Evolutionary conservation across 2,329 filamentous ascomycete genomes (phyloP).

Genomic region (Podosphaera leucotricha): DNA sequence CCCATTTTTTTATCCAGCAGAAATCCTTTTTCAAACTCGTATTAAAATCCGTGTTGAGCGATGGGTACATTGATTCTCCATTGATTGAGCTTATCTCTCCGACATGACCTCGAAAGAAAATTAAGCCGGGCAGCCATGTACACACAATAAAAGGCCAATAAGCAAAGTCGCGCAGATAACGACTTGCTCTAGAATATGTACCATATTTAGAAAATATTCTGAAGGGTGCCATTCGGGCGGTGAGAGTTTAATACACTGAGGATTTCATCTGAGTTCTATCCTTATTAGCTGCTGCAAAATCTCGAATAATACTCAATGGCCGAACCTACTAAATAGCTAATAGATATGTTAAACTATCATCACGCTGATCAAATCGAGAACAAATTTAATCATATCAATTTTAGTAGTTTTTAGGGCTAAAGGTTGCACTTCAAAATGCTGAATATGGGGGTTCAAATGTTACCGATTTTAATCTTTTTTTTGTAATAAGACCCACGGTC

Average conservation of each 20-base stretch:
- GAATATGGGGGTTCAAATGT: no score
- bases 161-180: conserved; percentile 16
- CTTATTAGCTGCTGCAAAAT: no score
- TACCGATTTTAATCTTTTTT: no score
- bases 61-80: conserved; percentile 54
- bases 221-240: conserved; percentile 6
- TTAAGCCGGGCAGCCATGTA: conserved; percentile 36
- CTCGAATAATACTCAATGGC: no score
- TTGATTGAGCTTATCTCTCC: conserved; percentile 32
- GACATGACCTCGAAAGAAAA: conserved; percentile 37
- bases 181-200: conserved; percentile 1
- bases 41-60: conserved; percentile 43
- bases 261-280: background rate
- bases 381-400: no score
- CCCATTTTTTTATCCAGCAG: conserved; percentile 35
- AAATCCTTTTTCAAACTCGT: conserved; percentile 28
- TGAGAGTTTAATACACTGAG: background rate
- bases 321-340: no score
- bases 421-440: no score
- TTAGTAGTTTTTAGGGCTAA: no score
- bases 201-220: conserved; percentile 8
- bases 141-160: conserved; percentile 27
- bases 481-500: no score
- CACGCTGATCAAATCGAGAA: no score
- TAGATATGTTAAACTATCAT: no score